phyloP scores from a whole-genome alignment of 192 early-diverging fungal genomes.

The Phycomyces blakesleeanus region DNA sequence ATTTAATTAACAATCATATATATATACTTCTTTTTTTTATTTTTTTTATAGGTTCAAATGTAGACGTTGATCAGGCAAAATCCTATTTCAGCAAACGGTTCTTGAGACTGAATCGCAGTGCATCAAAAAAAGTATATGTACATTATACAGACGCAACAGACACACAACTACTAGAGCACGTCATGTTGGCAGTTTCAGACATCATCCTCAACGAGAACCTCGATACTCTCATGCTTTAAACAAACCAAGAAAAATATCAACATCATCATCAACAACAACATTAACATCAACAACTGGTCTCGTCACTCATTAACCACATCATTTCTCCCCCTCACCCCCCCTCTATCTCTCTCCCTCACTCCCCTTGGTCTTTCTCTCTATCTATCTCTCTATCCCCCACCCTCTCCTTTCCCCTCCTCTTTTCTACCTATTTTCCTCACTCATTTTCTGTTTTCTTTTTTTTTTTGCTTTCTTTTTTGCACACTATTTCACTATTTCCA shows the following conservation, averaged over 20 bases:
- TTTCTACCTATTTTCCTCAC: too few species aligned
- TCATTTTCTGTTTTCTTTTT: too few species aligned
- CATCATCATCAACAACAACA: too few species aligned
- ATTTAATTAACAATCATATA: too few species aligned
- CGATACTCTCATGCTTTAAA: slow-evolving; percentile 26
- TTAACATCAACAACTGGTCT: too few species aligned
- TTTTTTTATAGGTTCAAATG: slow-evolving; percentile 21
- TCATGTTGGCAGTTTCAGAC: slow-evolving; percentile 46
- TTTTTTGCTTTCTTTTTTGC: background rate
- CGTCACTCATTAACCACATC: background rate
- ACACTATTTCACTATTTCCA: background rate
- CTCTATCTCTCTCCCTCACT: too few species aligned
- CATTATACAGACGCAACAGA: slow-evolving; percentile 55
- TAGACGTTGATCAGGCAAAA: slow-evolving; percentile 27
- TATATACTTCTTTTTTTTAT: background rate
- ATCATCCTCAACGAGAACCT: slow-evolving; percentile 45
- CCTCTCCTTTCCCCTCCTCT: too few species aligned
- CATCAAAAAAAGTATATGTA: slow-evolving; percentile 47
- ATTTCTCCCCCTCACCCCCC: too few species aligned
- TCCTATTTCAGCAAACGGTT: slow-evolving; percentile 45
- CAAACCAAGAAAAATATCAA: background rate
- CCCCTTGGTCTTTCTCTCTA: too few species aligned
- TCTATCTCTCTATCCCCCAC: too few species aligned
- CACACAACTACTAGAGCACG: slow-evolving; percentile 42
- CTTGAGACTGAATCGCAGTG: slow-evolving; percentile 38